A percentile compares a stretch with the other conserved stretches of the same genome.
phyloP scores from a whole-genome alignment of 108 stramenopile genomes.

The Aurantiochytrium sp. region DNA sequence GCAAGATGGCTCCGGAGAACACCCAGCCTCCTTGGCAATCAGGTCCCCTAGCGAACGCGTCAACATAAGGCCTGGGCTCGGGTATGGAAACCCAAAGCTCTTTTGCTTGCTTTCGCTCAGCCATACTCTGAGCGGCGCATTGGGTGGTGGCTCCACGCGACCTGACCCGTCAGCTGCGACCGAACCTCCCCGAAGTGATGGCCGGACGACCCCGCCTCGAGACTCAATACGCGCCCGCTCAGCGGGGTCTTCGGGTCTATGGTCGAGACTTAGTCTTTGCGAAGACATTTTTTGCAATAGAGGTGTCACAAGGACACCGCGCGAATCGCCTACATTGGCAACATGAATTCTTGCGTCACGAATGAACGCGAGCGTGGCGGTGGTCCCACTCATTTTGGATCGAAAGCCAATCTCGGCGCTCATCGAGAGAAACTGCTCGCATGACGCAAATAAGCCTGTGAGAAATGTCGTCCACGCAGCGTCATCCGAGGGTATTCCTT shows the following conservation, averaged over 20 bases:
- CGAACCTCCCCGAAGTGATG: not conserved
- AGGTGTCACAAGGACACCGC: not conserved
- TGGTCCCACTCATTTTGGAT: slow-evolving; percentile 5
- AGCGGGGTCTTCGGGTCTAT: not conserved
- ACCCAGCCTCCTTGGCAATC: not conserved
- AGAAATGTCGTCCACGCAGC: not conserved
- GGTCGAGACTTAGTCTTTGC: not conserved
- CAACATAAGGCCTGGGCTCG: not conserved
- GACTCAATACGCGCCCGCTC: not conserved
- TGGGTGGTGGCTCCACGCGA: not conserved
- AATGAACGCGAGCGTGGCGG: not conserved
- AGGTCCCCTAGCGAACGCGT: not conserved
- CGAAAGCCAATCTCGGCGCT: slow-evolving; percentile 4
- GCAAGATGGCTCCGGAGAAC: not conserved
- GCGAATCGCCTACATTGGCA: not conserved
- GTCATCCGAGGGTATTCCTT: not conserved
- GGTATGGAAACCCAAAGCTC: not conserved
- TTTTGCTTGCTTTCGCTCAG: not conserved
- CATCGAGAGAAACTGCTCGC: not conserved
- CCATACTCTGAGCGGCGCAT: not conserved
- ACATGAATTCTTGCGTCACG: not conserved
- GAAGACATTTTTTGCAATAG: not conserved
- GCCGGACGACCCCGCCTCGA: not conserved
- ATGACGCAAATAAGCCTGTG: not conserved
- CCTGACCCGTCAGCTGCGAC: not conserved